Evolutionary conservation across 2,329 filamentous ascomycete genomes (phyloP).

Genomic region (Stagonosporopsis rhizophila): DNA sequence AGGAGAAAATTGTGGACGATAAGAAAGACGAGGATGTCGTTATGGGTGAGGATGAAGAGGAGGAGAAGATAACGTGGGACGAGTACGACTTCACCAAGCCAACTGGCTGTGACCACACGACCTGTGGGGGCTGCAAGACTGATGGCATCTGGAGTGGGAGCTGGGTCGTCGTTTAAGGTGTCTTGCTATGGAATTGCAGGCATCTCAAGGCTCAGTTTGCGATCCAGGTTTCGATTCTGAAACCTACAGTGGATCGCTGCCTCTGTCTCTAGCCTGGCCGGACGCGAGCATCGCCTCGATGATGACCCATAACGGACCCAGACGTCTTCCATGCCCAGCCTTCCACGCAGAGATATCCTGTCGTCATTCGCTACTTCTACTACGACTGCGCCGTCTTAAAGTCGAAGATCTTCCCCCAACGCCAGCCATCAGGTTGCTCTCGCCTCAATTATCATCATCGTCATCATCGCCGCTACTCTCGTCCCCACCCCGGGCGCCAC

Average conservation of each 20-base stretch:
- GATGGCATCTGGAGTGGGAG: conserved; percentile 32
- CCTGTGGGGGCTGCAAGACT: conserved; percentile 34
- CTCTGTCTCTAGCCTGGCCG: no score
- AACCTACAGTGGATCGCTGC: no score
- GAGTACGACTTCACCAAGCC: conserved; percentile 62
- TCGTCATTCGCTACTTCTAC: no score
- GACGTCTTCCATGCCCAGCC: no score
- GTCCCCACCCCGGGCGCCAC: no score
- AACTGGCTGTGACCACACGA: conserved; percentile 54
- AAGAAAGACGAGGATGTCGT: conserved; percentile 38
- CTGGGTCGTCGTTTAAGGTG: conserved; percentile 21
- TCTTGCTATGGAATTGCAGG: no score
- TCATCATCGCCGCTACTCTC: no score
- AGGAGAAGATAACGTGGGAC: conserved; percentile 45
- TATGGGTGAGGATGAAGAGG: conserved; percentile 35
- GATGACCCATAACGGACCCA: neutral
- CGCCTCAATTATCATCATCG: no score
- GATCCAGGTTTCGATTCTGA: neutral
- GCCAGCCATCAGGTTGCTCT: no score
- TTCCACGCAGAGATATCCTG: no score
- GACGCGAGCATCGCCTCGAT: neutral
- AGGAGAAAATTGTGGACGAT: conserved; percentile 11
- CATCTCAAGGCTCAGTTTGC: neutral
- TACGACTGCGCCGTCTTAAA: no score
- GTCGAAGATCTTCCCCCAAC: no score